Evolutionary conservation across 805 yeast genomes (phyloP).

Genomic region (Candida caryicola): DNA sequence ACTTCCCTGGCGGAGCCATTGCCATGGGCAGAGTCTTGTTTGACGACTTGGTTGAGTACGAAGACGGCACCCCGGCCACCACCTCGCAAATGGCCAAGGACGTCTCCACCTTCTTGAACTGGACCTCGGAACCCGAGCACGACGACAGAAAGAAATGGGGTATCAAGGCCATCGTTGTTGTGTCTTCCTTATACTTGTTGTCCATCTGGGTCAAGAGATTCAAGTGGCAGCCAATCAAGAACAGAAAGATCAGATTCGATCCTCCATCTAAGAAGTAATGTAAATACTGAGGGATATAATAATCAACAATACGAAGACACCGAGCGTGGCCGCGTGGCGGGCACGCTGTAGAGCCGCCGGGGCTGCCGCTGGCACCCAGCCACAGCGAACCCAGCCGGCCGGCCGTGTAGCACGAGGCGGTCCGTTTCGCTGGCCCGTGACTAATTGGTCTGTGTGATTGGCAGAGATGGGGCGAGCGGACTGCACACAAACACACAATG

Average conservation of each 20-base stretch:
- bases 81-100: slow-evolving; percentile 99
- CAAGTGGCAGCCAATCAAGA: slow-evolving; percentile 96
- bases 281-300: slow-evolving; percentile 6
- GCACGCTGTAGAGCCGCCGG: too few relatives aligned
- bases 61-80: slow-evolving; percentile 98
- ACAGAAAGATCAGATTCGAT: slow-evolving; percentile 87
- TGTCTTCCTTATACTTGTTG: slow-evolving; percentile 74
- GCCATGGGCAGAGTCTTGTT: slow-evolving; percentile 99
- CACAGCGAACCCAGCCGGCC: too few relatives aligned
- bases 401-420: too few relatives aligned
- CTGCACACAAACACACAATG: too few relatives aligned
- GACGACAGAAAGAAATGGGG: slow-evolving; percentile 98
- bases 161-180: slow-evolving; percentile 81
- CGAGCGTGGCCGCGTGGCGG: too few relatives aligned
- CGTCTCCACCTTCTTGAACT: slow-evolving; percentile 90
- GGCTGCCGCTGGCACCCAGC: too few relatives aligned
- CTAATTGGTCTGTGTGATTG: too few relatives aligned
- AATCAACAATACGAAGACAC: neutral
- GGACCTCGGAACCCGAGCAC: slow-evolving; percentile 98
- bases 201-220: slow-evolving; percentile 93
- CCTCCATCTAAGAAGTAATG: slow-evolving; percentile 68
- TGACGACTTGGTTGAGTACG: slow-evolving; percentile 96
- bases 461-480: too few relatives aligned
- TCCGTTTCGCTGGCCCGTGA: too few relatives aligned
- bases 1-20: slow-evolving; percentile 99